Percentiles rank a stretch among this genome's conserved stretches.
These are phyloP conservation scores for Curvularia eragrostidis DNA, from an alignment of 2,329 filamentous ascomycete genomes.

Conservation along the genomic window DNA sequence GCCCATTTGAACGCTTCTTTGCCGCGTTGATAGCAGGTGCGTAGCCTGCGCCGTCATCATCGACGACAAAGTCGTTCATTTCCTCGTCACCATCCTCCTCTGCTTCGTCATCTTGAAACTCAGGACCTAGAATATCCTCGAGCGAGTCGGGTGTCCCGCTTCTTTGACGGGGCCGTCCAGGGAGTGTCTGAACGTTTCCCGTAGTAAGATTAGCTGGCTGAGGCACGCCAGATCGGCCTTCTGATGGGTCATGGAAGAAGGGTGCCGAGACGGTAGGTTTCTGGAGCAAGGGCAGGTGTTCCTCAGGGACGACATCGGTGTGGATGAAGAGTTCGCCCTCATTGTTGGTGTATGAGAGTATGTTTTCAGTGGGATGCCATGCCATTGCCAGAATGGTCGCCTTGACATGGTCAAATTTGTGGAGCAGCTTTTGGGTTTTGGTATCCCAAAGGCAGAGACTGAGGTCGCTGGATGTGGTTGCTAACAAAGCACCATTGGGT, in stretches of 20 bases:
- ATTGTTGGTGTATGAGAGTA: constrained; percentile 88
- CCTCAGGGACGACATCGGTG: constrained; percentile 66
- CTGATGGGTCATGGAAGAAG: constrained; percentile 80
- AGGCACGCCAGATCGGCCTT: constrained; percentile 71
- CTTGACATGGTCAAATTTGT: constrained; percentile 72
- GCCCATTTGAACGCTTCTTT: constrained; percentile 66
- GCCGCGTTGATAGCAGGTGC: constrained; percentile 65
- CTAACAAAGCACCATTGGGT: constrained; percentile 88
- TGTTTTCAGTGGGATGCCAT: constrained; percentile 91
- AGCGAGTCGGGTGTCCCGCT: constrained; percentile 74
- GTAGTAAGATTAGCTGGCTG: constrained; percentile 59
- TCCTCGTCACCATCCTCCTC: constrained; percentile 56
- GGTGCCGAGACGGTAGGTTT: constrained; percentile 75
- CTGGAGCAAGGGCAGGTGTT: constrained; percentile 57
- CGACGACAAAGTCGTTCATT: constrained; percentile 85
- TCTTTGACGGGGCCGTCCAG: constrained; percentile 60
- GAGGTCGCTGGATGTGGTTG: constrained; percentile 63
- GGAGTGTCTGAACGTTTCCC: constrained; percentile 61
- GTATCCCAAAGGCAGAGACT: constrained; percentile 87
- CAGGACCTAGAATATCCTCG: constrained; percentile 76
- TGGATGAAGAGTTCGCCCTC: constrained; percentile 95
- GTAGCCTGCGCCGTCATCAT: constrained; percentile 95
- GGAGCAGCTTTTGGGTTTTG: constrained; percentile 81
- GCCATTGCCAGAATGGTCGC: constrained; percentile 82
- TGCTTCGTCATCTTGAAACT: constrained; percentile 57